phyloP scores from a whole-genome alignment of 441 rosid species.

The Populus hybrid region DNA sequence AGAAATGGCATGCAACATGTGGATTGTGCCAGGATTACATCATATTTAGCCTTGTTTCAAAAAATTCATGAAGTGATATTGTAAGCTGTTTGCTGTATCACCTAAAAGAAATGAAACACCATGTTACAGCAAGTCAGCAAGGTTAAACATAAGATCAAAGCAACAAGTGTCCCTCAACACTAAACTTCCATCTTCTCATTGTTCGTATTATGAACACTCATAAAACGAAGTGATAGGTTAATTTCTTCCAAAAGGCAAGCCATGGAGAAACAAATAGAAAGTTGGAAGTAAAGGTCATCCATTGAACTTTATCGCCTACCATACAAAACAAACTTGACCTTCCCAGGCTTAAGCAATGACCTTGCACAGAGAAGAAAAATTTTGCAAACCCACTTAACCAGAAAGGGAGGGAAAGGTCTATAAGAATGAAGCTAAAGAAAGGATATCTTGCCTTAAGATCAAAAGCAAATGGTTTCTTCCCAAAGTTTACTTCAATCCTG shows the following conservation, averaged over 20 bases:
- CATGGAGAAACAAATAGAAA: background rate
- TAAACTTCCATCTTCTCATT: background rate
- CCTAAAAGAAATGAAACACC: background rate
- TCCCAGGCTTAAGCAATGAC: background rate
- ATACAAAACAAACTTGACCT: background rate
- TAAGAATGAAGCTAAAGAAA: background rate
- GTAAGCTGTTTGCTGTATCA: background rate
- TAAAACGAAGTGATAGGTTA: background rate
- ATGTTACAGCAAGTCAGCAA: background rate
- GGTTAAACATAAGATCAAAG: background rate
- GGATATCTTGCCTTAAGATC: slow-evolving; percentile 63
- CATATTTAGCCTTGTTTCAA: background rate
- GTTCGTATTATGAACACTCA: background rate
- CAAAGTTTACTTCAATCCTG: slow-evolving; percentile 93
- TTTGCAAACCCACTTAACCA: background rate
- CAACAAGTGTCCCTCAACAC: background rate
- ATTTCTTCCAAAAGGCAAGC: background rate
- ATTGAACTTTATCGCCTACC: background rate
- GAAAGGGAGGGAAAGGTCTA: background rate
- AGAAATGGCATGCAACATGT: background rate
- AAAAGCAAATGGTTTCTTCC: slow-evolving; percentile 66
- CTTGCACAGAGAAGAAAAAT: background rate
- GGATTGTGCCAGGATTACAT: background rate
- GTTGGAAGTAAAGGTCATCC: background rate
- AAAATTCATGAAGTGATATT: background rate